phyloP scores from a whole-genome alignment of 768 basidiomycete genomes.

The Auriculariales sp. region DNA sequence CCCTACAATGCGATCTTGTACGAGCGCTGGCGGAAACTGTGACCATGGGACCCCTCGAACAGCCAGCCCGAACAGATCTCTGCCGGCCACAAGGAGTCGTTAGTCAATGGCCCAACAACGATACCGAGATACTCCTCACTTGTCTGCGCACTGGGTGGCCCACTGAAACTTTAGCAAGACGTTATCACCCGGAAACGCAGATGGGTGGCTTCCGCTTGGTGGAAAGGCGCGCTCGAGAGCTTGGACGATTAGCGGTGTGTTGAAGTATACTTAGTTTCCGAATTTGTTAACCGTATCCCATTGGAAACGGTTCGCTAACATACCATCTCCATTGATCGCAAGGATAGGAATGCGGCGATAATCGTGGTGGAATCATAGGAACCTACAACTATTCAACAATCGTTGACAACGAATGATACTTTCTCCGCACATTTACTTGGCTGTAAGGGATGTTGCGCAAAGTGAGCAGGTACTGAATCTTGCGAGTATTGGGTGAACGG shows the following conservation, averaged over 20 bases:
- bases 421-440: neutral
- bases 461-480: slow-evolving; percentile 35
- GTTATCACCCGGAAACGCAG: slow-evolving; percentile 34
- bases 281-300: neutral
- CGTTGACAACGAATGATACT: neutral
- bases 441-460: slow-evolving; percentile 29
- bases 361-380: slow-evolving; percentile 31
- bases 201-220: slow-evolving; percentile 28
- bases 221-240: slow-evolving; percentile 42
- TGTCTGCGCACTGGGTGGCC: slow-evolving; percentile 33
- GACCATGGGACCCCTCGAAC: slow-evolving; percentile 32
- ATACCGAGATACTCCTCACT: neutral
- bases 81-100: too few species aligned
- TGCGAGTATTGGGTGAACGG: slow-evolving; percentile 33
- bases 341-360: slow-evolving; percentile 48
- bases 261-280: slow-evolving; percentile 27
- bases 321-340: slow-evolving; percentile 39
- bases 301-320: neutral
- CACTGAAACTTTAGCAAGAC: too few species aligned
- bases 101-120: too few species aligned
- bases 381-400: slow-evolving; percentile 22
- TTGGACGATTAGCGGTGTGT: slow-evolving; percentile 38
- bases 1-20: slow-evolving; percentile 28
- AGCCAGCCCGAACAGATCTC: slow-evolving; percentile 26
- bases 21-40: slow-evolving; percentile 28